Evolutionary conservation across 257 asterid genomes (phyloP).

Genomic region (Plantago elongata): DNA sequence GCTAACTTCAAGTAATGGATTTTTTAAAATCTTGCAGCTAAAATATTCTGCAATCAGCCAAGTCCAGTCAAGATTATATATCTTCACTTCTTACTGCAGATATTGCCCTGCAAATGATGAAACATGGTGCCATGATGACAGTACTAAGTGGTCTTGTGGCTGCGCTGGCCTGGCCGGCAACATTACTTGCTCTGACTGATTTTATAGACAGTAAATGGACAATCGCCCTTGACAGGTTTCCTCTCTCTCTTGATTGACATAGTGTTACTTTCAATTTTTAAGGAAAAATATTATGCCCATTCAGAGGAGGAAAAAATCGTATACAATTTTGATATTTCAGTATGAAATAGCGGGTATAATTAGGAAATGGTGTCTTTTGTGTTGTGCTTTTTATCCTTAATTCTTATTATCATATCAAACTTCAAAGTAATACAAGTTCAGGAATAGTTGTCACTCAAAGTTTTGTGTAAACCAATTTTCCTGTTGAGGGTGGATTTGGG

Average conservation of each 20-base stretch:
- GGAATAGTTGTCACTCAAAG: too few relatives aligned
- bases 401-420: too few relatives aligned
- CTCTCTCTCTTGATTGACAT: slow-evolving; percentile 1
- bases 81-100: slow-evolving; percentile 39
- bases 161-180: slow-evolving; percentile 93
- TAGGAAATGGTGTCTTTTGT: too few relatives aligned
- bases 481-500: background rate
- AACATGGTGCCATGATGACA: slow-evolving; percentile 93
- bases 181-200: slow-evolving; percentile 64
- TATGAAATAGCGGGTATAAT: too few relatives aligned
- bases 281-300: too few relatives aligned
- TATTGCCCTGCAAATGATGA: slow-evolving; percentile 76
- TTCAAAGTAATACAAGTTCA: too few relatives aligned
- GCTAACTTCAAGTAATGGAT: slow-evolving; percentile 81
- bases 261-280: background rate
- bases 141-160: slow-evolving; percentile 67
- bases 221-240: slow-evolving; percentile 80
- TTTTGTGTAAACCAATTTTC: background rate
- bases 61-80: slow-evolving; percentile 15
- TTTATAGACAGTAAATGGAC: slow-evolving; percentile 96
- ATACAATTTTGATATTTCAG: too few relatives aligned
- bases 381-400: too few relatives aligned
- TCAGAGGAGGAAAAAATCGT: too few relatives aligned
- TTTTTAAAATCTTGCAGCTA: slow-evolving; percentile 17
- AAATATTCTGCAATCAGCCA: slow-evolving; percentile 11